Base-by-base conservation (phyloP, 495 filamentous ascomycete genomes). In the Venustampulla echinocandica region DNA sequence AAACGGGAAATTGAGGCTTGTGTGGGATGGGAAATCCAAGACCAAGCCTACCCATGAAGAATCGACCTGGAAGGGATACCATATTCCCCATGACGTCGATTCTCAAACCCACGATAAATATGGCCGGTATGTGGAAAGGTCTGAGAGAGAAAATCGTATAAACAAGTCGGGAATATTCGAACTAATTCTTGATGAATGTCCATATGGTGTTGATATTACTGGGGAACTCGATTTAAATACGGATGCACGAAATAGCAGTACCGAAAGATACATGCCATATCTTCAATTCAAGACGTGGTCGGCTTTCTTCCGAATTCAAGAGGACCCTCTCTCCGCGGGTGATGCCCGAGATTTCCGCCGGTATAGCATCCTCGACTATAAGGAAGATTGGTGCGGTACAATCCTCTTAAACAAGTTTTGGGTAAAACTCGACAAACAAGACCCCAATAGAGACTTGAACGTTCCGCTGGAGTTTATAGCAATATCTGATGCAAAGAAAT, bases 261-360 rank as follows among this genome's bases (percentile, higher is more conserved):
- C 28, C 22, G 5, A 35, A 24, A 15, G 42, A 44, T 32, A 44
- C 34, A 28, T 30, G 44, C 51, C 50, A 20, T 42, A 46, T 24
- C 48, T 57, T 17, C 58, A 62, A 34, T 62, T 62, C 46, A 60
- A 42, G 46, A 60, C 59, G 14, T 62, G 59, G 59, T 57, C 10
- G 19, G 34, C 33, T 20, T 19, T 13, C 10, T 20, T 45, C 23
- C 44, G 44, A 4, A 10, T 44, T 9, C 27, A 30, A 7, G 27
- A 7, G 7, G 27, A 7, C 7, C 27, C 27, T 30, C 7, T n/a
- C n/a, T 7, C 27, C 27, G 27, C 7, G 7, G 27, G 27, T 30
- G 7, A 7, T 30, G 27, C 7, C 7, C 27, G n/a, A n/a, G 27
- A n/a, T 30, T n/a, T 7, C 7, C 27, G n/a, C 27, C 27, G 27